These are phyloP conservation scores for Ceratocystis papillata DNA, from an alignment of 2,329 filamentous ascomycete genomes.

Conservation along the genomic window DNA sequence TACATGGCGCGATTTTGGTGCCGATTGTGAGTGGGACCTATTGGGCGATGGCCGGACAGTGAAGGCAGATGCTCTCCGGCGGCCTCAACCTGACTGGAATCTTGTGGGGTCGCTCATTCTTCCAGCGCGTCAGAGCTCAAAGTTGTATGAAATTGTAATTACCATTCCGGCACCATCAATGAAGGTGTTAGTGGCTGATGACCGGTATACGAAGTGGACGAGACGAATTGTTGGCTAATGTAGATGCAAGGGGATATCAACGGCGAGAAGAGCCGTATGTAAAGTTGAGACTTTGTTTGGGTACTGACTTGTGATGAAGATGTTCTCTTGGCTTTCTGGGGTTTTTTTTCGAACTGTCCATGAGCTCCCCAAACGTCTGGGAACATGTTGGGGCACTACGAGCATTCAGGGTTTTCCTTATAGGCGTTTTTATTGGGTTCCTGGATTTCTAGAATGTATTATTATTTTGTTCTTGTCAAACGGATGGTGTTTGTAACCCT, in stretches of 20 bases:
- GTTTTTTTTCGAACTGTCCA: background rate
- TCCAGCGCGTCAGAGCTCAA: conserved; percentile 28
- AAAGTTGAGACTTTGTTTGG: background rate
- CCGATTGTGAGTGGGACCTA: conserved; percentile 33
- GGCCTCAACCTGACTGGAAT: conserved; percentile 29
- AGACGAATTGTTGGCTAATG: conserved; percentile 25
- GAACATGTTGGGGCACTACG: background rate
- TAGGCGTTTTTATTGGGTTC: background rate
- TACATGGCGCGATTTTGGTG: conserved; percentile 38
- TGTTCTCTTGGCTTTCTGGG: background rate
- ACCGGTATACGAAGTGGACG: conserved; percentile 29
- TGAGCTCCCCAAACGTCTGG: background rate
- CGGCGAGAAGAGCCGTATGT: background rate
- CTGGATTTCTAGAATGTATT: background rate
- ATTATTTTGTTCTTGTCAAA: background rate
- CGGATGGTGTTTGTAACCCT: background rate
- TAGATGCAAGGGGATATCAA: background rate
- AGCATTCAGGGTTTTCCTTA: background rate
- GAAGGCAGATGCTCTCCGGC: conserved; percentile 30
- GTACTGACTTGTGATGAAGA: background rate
- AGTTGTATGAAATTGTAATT: conserved; percentile 30
- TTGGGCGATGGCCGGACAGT: conserved; percentile 25
- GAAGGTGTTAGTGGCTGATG: conserved; percentile 28
- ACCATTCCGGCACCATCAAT: conserved; percentile 31
- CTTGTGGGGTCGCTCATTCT: conserved; percentile 31